Base-by-base conservation (phyloP, 1,284 basidiomycete genomes). In the Pseudozyma flocculosa region DNA sequence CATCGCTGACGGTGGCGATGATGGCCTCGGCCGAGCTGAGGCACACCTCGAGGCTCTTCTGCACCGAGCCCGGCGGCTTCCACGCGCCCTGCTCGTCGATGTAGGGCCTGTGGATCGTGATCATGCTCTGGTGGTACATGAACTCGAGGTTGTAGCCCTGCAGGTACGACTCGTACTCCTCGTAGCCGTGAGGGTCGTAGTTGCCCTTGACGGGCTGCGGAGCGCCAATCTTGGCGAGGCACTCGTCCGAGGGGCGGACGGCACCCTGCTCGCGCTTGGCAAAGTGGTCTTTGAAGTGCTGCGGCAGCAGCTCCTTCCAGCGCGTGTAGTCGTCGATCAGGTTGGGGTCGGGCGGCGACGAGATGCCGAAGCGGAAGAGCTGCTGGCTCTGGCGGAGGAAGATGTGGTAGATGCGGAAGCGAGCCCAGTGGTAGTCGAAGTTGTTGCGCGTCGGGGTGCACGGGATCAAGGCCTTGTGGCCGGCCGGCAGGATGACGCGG, bases 81-180 rank as follows among this genome's bases (percentile, higher is more conserved):
- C 68, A 66, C 1, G 59, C 54, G 21, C 65, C 61, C n/a, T 56
- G 55, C 51, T 61, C 68, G 48, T 71, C 69, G 34, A 63, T 54
- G 50, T 71, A 67, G 17, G 68, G 70, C 30, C 70, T 45, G 45
- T 70, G 69, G 37, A 72, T 54, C 14, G 61, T 57, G 30, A 70
- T 67, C 53, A 60, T 61, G 43, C 58, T 58, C 43, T 61, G 65
- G n/a, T 58, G 54, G 43, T 57, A 70, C 52, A 62, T 56, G 43
- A 72, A 60, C 50, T 64, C 56, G 29, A 72, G 58, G 32, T 52
- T 54, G 50, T 57, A 58, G 26, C 54, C 58, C 40, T 72, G 70
- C 43, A 70, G 56, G 45, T 54, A 67, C 45, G 55, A 49, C 38
- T 61, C 54, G 40, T 62, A 21, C 46, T 61, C 56, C 34, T 68